Evolutionary conservation across 192 early-diverging fungal species (phyloP), one percentile per base, ranked within the genome.

Genomic region (Podila clonocystis): DNA sequence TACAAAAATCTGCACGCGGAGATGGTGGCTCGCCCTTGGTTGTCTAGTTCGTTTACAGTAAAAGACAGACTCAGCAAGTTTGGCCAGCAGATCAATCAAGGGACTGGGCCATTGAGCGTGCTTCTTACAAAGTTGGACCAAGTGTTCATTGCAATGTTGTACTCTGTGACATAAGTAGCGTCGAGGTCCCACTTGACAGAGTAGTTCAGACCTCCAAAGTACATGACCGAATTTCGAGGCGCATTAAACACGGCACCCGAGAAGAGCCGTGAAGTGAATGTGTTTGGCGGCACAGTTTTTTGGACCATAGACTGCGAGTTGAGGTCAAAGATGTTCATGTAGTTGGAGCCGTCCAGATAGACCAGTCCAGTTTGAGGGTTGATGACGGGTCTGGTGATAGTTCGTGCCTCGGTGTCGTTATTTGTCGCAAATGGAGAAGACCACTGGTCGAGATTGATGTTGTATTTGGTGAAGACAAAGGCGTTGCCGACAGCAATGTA

Each of bases 121-220:
- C 11, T 55, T 12, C 52, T 55, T 79, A 79, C 75, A 63, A 79
- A 68, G 63, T 67, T 79, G 17, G 65, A 58, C 75, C 75, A 79
- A 6, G n/a, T 24, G n/a, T 36, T 20, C 3, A 64, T 29, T 0
- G 22, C 4, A 9, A 79, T 61, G 26, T 13, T 62, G 52, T 79
- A 79, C 20, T 79, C 75, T 4, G 50, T 63, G 3, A 72, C 70
- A 49, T 63, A 49, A 2, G 68, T 78, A 0, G 69, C 69, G 2
- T 13, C 20, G 28, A 59, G 55, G 30, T 79, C 75, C 5, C 71
- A 38, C 12, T 45, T n/a, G 33, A 79, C 38, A 20, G 57, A 13
- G 12, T 13, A 55, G 28, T 58, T 72, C 41, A 58, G 11, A 2
- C 75, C 75, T 9, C 75, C 75, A 68, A 50, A 79, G 45, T 79